Percentiles rank a stretch among this genome's conserved stretches.
Conservation (phyloP, 2,329 filamentous ascomycete genomes). For the Aureobasidium zeae region DNA sequence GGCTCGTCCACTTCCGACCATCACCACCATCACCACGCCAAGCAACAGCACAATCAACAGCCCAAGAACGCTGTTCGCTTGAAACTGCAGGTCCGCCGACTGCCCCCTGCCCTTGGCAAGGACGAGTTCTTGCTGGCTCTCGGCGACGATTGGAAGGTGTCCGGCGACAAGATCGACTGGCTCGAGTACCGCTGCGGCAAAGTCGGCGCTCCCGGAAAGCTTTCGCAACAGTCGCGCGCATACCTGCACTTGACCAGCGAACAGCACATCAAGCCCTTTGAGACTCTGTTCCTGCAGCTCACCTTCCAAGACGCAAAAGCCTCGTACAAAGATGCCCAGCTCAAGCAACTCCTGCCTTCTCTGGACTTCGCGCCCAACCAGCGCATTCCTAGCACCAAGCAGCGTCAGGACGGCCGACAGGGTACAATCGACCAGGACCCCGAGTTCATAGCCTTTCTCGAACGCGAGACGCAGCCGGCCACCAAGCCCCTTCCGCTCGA, state of each 20-base stretch:
- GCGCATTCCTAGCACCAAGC: constrained; percentile 66
- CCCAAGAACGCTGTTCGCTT: constrained; percentile 50
- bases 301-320: constrained; percentile 76
- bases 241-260: constrained; percentile 74
- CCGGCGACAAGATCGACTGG: constrained; percentile 81
- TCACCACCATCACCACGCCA: neutral
- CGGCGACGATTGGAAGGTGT: constrained; percentile 71
- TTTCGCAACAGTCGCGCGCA: constrained; percentile 68
- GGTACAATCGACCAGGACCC: constrained; percentile 95
- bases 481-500: constrained; percentile 44
- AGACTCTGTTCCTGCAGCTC: constrained; percentile 58
- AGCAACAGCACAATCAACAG: constrained; percentile 8
- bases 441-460: constrained; percentile 89
- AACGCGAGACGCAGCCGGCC: constrained; percentile 68
- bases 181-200: constrained; percentile 64
- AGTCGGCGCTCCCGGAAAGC: constrained; percentile 79
- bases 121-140: constrained; percentile 63
- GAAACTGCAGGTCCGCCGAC: constrained; percentile 74
- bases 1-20: neutral
- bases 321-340: constrained; percentile 59
- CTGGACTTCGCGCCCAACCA: constrained; percentile 79
- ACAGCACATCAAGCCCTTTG: constrained; percentile 57
- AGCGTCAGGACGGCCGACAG: constrained; percentile 71
- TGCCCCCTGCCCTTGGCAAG: constrained; percentile 77
- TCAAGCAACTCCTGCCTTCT: constrained; percentile 63